Evolutionary conservation across 805 yeast species (phyloP).

Genomic region (Ogataea saltuana): DNA sequence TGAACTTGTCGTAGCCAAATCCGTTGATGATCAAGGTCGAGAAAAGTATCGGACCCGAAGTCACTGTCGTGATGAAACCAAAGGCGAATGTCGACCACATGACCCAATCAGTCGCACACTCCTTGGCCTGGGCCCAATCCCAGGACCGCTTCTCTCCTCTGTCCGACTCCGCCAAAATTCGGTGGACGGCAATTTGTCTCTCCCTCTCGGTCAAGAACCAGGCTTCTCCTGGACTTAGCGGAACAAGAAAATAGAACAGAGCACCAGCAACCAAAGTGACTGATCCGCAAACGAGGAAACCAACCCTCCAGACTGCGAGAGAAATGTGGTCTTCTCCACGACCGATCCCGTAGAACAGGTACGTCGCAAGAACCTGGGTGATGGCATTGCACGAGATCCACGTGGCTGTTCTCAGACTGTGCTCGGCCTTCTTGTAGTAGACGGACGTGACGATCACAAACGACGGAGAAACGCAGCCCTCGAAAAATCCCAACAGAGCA

Average conservation of each 20-base stretch:
- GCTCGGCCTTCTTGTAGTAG: slow-evolving; percentile 54
- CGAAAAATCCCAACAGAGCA: slow-evolving; percentile 50
- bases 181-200: slow-evolving; percentile 14
- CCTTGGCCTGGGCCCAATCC: slow-evolving; percentile 55
- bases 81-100: slow-evolving; percentile 49
- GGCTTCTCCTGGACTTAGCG: slow-evolving; percentile 44
- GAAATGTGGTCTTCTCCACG: slow-evolving; percentile 34
- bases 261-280: slow-evolving; percentile 42
- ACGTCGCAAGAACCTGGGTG: slow-evolving; percentile 47
- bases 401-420: slow-evolving; percentile 33
- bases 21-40: slow-evolving; percentile 30
- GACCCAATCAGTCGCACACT: slow-evolving; percentile 53
- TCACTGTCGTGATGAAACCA: slow-evolving; percentile 46
- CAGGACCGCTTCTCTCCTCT: slow-evolving; percentile 50
- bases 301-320: slow-evolving; percentile 57
- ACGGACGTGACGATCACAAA: slow-evolving; percentile 55
- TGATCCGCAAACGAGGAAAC: slow-evolving; percentile 59
- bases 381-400: slow-evolving; percentile 47
- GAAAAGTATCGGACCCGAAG: slow-evolving; percentile 43
- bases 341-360: slow-evolving; percentile 54
- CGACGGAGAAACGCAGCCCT: slow-evolving; percentile 57
- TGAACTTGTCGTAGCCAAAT: slow-evolving; percentile 35
- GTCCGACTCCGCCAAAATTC: slow-evolving; percentile 22
- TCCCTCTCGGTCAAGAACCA: slow-evolving; percentile 47
- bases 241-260: slow-evolving; percentile 29